Percentiles rank a stretch among this genome's conserved stretches.
Conservation (phyloP, 768 basidiomycete genomes). For the Boletales sp. region DNA sequence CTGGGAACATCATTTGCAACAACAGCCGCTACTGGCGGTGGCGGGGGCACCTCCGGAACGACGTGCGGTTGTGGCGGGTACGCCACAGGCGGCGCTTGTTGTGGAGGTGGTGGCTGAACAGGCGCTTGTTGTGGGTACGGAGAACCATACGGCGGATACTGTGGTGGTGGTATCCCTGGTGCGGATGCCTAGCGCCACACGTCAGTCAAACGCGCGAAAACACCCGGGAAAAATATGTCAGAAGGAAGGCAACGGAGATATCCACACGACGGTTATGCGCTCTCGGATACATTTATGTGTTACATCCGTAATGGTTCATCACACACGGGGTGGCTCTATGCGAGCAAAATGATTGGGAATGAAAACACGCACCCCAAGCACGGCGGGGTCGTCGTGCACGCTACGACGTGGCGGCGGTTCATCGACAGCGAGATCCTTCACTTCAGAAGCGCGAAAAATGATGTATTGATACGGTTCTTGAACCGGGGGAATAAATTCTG, state of each 20-base stretch:
- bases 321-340: constrained; percentile 8
- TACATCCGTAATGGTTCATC: constrained; percentile 49
- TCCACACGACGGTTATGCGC: constrained; percentile 48
- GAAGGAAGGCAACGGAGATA: constrained; percentile 62
- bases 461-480: constrained; percentile 86
- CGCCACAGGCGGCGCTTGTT: constrained; percentile 25
- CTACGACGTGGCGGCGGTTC: constrained; percentile 56
- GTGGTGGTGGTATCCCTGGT: constrained; percentile 34
- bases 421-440: constrained; percentile 86
- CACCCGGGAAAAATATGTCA: constrained; percentile 25
- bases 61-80: constrained; percentile 26
- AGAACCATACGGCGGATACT: constrained; percentile 27
- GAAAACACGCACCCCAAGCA: constrained; percentile 64
- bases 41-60: constrained; percentile 24
- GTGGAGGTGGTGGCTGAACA: constrained; percentile 29
- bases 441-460: constrained; percentile 87
- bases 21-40: constrained; percentile 14
- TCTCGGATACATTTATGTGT: constrained; percentile 37
- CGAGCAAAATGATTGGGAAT: constrained; percentile 7
- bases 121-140: constrained; percentile 32
- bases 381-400: constrained; percentile 82
- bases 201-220: constrained; percentile 8
- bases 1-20: constrained; percentile 23
- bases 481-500: constrained; percentile 80
- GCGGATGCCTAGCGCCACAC: constrained; percentile 43